These are phyloP conservation scores for Hevea brasiliensis DNA, from an alignment of 345 rosid species.

Conservation along the genomic window DNA sequence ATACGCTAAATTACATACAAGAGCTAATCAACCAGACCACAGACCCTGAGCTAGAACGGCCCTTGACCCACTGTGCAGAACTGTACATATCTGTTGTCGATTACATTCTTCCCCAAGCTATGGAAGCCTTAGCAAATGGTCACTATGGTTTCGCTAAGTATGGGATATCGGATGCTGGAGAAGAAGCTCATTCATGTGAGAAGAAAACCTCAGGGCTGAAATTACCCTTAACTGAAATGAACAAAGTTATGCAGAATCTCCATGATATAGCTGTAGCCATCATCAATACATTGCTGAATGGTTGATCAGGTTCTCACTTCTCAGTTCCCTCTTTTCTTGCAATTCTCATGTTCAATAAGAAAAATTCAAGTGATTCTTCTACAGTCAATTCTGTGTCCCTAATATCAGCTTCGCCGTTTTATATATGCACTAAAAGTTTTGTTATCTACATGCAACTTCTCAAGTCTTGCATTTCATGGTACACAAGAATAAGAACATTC, in stretches of 20 bases:
- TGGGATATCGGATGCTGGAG: constrained; percentile 51
- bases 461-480: too few species aligned
- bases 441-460: too few species aligned
- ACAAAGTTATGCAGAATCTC: constrained; percentile 47
- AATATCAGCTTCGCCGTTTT: too few species aligned
- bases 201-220: constrained; percentile 38
- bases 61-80: constrained; percentile 72
- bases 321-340: neutral
- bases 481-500: too few species aligned
- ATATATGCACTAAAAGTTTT: too few species aligned
- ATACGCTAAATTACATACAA: constrained; percentile 50
- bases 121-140: constrained; percentile 49
- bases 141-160: constrained; percentile 64
- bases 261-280: constrained; percentile 67
- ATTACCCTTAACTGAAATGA: constrained; percentile 44
- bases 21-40: constrained; percentile 36
- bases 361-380: neutral
- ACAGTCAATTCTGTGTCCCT: too few species aligned
- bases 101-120: constrained; percentile 82
- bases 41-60: constrained; percentile 56
- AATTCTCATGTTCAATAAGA: neutral
- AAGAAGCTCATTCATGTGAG: constrained; percentile 59
- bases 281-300: constrained; percentile 40
- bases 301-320: neutral
- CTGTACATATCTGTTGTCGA: constrained; percentile 68